Evolutionary conservation across 2,329 filamentous ascomycete genomes (phyloP).

Genomic region (Alternaria atra): DNA sequence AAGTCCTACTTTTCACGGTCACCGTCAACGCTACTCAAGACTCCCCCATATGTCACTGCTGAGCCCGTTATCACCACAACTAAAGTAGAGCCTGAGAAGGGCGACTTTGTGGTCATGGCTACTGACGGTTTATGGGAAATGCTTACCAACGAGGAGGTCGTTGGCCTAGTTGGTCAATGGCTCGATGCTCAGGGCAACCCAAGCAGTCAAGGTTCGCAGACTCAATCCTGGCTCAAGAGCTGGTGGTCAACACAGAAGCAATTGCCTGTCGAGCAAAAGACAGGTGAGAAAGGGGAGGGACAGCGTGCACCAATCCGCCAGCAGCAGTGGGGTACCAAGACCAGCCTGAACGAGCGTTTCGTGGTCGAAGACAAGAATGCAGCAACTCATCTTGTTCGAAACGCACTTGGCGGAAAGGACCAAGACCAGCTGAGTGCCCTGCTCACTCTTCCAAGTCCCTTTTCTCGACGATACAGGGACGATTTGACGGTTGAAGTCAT

Average conservation of each 20-base stretch:
- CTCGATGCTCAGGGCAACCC: constrained; percentile 75
- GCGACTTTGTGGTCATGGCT: constrained; percentile 95
- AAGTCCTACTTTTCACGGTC: constrained; percentile 86
- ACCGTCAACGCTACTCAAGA: constrained; percentile 79
- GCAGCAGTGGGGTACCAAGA: constrained; percentile 86
- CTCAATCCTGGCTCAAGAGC: constrained; percentile 72
- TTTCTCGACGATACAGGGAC: constrained; percentile 90
- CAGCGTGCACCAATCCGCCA: constrained; percentile 89
- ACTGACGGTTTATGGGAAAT: constrained; percentile 99
- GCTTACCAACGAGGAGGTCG: constrained; percentile 97
- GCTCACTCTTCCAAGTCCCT: constrained; percentile 89
- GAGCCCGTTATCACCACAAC: constrained; percentile 95
- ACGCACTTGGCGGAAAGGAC: constrained; percentile 92
- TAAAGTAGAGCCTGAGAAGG: constrained; percentile 85
- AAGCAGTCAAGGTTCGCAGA: constrained; percentile 47
- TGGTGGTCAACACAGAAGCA: constrained; percentile 69
- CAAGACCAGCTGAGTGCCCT: constrained; percentile 92
- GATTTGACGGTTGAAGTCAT: constrained; percentile 98
- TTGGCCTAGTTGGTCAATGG: constrained; percentile 96
- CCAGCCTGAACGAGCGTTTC: constrained; percentile 80
- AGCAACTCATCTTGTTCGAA: constrained; percentile 93
- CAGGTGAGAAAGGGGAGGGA: constrained; percentile 65
- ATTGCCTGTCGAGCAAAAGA: constrained; percentile 78
- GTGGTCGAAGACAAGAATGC: constrained; percentile 95
- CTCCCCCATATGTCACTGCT: constrained; percentile 95